These are phyloP conservation scores for Beta lomatogona DNA, from an alignment of 179 eudicot species.

Conservation along the genomic window DNA sequence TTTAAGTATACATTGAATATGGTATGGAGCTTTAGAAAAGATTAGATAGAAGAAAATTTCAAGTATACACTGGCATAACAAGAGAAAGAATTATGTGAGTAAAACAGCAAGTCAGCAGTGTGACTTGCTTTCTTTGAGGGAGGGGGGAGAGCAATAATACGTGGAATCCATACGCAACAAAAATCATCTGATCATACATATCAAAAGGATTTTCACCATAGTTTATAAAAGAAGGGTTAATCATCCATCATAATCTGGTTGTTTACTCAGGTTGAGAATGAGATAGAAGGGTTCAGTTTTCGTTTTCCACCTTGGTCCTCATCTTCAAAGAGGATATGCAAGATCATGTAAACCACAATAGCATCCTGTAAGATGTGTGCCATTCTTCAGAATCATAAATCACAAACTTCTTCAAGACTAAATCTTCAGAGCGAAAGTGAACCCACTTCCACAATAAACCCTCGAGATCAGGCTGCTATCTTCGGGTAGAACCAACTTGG, in stretches of 20 bases:
- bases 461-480: constrained; percentile 20
- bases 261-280: background rate
- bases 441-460: constrained; percentile 91
- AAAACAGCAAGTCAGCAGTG: no score
- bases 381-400: background rate
- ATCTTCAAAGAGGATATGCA: background rate
- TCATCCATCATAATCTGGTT: background rate
- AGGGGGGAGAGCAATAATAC: no score
- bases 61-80: no score
- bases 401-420: background rate
- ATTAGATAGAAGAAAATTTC: no score
- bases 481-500: constrained; percentile 50
- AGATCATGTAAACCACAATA: background rate
- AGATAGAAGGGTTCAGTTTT: background rate
- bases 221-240: background rate
- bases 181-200: no score
- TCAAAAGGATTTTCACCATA: no score
- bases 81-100: no score
- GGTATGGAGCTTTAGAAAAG: no score
- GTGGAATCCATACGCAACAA: no score
- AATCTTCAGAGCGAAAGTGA: constrained; percentile 50
- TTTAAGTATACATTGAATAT: no score
- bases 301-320: background rate
- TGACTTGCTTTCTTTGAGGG: no score
- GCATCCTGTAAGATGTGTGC: no score